Evolutionary conservation across 2,329 filamentous ascomycete genomes (phyloP), one percentile per base, ranked within the genome.

Genomic region (Cryoendolithus antarcticus): DNA sequence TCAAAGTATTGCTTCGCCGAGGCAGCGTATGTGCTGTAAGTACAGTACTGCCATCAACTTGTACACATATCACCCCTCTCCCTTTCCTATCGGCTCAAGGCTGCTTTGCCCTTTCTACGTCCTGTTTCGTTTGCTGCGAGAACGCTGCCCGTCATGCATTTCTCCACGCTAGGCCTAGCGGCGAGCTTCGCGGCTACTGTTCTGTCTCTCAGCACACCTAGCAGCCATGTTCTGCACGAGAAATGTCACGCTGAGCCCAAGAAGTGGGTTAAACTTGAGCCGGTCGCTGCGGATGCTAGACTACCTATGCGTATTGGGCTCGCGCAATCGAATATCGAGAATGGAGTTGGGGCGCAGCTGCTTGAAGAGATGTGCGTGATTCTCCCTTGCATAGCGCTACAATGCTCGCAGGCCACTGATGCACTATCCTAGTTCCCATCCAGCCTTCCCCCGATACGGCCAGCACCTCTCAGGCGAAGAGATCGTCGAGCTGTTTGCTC

Each of bases 401-500:
- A 3, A 3, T 21, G 19, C 19, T 6, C 3, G 6, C 6, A 6
- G 6, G 3, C 6, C 19, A 21, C 19, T 21, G 6, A 21, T 21
- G 3, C 19, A 21, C 3, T 21, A 21, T 21, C 19, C 3, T 6
- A 21, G 19, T 6, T 27, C 64, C 4, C 52, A 65, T 38, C 66
- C 65, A 3, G 46, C 44, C 4, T 68, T 63, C 6, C 34, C 55
- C 4, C 61, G 55, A 2, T 69, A 61, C 45, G 64, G 62, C 12
- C 48, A 63, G 40, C 59, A 64, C 40, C 67, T 62, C 58, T 59
- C 60, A 4, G 51, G 59, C 7, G 55, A 67, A 21, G 44, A 68
- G 36, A 55, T 69, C 29, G 60, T 61, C 34, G 57, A 63, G 28
- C 53, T 60, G 4, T 68, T 69, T 44, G 57, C 62, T 19, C 62